Evolutionary conservation across 148 eudicot genomes (phyloP), one percentile per base, ranked within the genome.

Genomic region (Rhododendron ferrugineum): DNA sequence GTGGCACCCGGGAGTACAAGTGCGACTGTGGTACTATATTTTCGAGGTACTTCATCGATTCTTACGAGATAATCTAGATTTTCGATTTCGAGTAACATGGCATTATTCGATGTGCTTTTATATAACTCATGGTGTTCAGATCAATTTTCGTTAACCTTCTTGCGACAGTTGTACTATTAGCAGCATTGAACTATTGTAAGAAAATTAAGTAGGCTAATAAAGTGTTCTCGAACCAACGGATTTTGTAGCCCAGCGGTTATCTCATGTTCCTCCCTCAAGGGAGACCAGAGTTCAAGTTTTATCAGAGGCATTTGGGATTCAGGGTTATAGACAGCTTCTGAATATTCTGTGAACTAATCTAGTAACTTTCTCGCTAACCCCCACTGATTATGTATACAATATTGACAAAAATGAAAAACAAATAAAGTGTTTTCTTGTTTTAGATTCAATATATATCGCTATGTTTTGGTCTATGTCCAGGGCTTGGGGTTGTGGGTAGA

Each of bases 11-110:
- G 84, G 98, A 95, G 81, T 95, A 95, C 81, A 95, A 91, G 83
- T 97, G 99, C 88, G 98, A 94, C 85, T 97, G 99, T 85, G 99
- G 99, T 30, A 93, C 96, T 79, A 88, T 95, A 84, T 97, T 95
- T 87, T 97, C 98, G 22, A 92, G 99, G 99, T 84, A 64, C 18
- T 56, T 16, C 3, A 15, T 54, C 13, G 9, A 0, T 78, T 36
- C 44, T 66, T 73, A 11, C 36, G n/a, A n/a, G n/a, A 0, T 73
- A 3, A 15, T 73, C 0, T 32, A 34, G 36, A 32, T 66, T 66
- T 73, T 66, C 28, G 11, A 26, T 66, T 58, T 20, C 23, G 0
- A n/a, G 14, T n/a, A n/a, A 30, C 10, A 64, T 22, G n/a, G 68
- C 68, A 60, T 60, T 60, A 28, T 23, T 20, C 44, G 8, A 14